phyloP scores from a whole-genome alignment of 805 yeast genomes.

The Starmerella vitae region DNA sequence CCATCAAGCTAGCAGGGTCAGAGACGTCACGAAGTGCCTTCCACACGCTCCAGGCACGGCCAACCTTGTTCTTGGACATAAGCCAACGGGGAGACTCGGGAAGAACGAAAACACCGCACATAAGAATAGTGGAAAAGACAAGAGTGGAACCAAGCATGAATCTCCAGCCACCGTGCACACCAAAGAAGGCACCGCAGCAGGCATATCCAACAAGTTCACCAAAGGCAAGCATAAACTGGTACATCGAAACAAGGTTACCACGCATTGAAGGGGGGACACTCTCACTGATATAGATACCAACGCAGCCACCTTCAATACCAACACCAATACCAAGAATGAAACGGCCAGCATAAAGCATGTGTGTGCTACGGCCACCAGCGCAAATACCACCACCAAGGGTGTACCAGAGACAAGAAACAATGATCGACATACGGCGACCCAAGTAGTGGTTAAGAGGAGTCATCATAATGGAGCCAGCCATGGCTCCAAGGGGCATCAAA shows the following conservation, averaged over 20 bases:
- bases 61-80: conserved; percentile 37
- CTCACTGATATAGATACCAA: conserved; percentile 50
- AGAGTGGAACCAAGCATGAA: conserved; percentile 52
- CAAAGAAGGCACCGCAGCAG: conserved; percentile 46
- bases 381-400: conserved; percentile 49
- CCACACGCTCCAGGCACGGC: conserved; percentile 39
- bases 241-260: conserved; percentile 48
- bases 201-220: conserved; percentile 57
- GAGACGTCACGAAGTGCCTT: conserved; percentile 39
- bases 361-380: conserved; percentile 36
- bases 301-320: conserved; percentile 54
- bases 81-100: conserved; percentile 54
- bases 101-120: conserved; percentile 39
- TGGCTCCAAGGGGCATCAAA: conserved; percentile 58
- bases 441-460: conserved; percentile 43
- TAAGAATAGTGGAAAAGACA: conserved; percentile 41
- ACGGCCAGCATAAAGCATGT: conserved; percentile 47
- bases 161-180: conserved; percentile 44
- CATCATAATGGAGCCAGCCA: conserved; percentile 47
- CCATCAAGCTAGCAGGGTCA: conserved; percentile 34
- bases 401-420: conserved; percentile 45
- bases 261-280: conserved; percentile 45
- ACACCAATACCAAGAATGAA: conserved; percentile 50
- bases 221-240: conserved; percentile 51
- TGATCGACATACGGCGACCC: conserved; percentile 44